A percentile compares a stretch with the other conserved stretches of the same genome.
phyloP scores from a whole-genome alignment of 108 stramenopile species.

The Chaetoceros tenuissimus region DNA sequence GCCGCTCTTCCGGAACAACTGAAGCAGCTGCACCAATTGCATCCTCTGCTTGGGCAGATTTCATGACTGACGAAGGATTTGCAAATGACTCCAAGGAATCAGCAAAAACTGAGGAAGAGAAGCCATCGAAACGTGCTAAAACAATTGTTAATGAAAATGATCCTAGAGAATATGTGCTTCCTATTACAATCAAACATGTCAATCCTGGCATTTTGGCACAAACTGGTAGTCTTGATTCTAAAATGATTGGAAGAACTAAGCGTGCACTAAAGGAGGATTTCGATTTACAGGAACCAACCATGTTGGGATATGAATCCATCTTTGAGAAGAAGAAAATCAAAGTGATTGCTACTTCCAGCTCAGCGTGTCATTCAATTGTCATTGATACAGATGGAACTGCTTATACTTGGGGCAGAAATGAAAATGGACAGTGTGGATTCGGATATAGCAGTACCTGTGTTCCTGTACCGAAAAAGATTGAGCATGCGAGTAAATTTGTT shows the following conservation, averaged over 20 bases:
- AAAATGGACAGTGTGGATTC: conserved; percentile 35
- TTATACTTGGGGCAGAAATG: conserved; percentile 85
- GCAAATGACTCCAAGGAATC: not conserved
- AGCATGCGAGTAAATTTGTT: conserved; percentile 27
- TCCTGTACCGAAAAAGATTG: conserved; percentile 21
- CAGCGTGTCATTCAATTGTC: conserved; percentile 65
- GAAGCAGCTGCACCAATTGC: conserved; percentile 25
- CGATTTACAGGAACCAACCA: conserved; percentile 45
- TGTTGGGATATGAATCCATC: conserved; percentile 22
- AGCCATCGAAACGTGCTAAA: not conserved
- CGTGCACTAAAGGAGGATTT: conserved; percentile 20
- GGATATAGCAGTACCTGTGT: conserved; percentile 1
- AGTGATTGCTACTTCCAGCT: conserved; percentile 51
- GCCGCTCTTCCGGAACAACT: conserved; percentile 8
- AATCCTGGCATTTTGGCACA: conserved; percentile 52
- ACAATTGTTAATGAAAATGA: not conserved
- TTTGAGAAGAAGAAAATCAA: conserved; percentile 23
- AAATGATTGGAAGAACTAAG: conserved; percentile 39
- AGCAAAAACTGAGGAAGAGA: not conserved
- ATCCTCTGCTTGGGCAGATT: conserved; percentile 77
- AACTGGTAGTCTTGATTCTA: conserved; percentile 73
- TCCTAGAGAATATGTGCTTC: not conserved
- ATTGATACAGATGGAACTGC: conserved; percentile 41
- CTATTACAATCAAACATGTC: not conserved
- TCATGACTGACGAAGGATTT: conserved; percentile 67